Evolutionary conservation across 139 green algal genomes (phyloP).

Genomic region (Tetraselmis striata): DNA sequence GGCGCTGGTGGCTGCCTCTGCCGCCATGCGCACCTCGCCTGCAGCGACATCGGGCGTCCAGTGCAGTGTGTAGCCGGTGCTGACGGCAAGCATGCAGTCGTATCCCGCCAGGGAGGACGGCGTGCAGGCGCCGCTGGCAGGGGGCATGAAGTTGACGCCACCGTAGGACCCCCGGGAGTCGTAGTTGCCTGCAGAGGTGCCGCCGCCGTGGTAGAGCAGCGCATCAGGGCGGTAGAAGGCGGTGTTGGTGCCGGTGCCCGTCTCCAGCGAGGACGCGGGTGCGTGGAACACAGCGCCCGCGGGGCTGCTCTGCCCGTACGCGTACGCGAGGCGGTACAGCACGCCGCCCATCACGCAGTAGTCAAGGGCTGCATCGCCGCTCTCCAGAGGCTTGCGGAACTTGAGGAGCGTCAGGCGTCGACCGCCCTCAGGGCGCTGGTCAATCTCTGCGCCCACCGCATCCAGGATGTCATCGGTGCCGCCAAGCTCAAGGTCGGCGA

Average conservation of each 20-base stretch:
- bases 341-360: constrained; percentile 5
- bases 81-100: constrained; percentile 15
- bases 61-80: constrained; percentile 11
- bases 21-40: constrained; percentile 3
- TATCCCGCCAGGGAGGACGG: constrained; percentile 5
- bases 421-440: background rate
- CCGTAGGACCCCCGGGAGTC: constrained; percentile 4
- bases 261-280: constrained; percentile 15
- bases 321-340: constrained; percentile 23
- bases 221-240: constrained; percentile 18
- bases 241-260: background rate
- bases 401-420: constrained; percentile 6
- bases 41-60: background rate
- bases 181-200: constrained; percentile 8
- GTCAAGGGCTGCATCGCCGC: constrained; percentile 1
- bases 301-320: constrained; percentile 15
- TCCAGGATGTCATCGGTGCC: constrained; percentile 19
- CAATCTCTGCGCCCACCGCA: constrained; percentile 2
- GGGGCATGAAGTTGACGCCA: constrained; percentile 13
- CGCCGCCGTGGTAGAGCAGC: constrained; percentile 24
- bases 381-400: background rate
- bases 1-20: background rate
- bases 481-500: constrained; percentile 11
- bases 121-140: background rate
- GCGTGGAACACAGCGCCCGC: constrained; percentile 7